These are phyloP conservation scores for Fonsecaea pugnacius DNA, from an alignment of 2,329 filamentous ascomycete species.

Conservation along the genomic window DNA sequence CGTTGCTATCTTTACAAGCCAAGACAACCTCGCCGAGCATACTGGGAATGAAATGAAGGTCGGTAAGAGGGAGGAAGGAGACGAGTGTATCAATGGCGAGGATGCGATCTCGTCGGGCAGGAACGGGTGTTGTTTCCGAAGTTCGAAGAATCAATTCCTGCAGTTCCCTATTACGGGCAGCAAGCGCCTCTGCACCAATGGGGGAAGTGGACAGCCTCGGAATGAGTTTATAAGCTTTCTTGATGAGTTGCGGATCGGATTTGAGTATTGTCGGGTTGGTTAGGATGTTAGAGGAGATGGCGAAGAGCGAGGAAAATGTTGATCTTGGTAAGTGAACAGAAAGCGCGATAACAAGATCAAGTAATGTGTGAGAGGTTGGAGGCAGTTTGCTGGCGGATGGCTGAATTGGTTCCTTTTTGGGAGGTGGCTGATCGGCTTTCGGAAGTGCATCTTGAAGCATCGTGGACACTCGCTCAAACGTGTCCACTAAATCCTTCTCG, in stretches of 20 bases:
- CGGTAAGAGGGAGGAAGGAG: constrained; percentile 73
- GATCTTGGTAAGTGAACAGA: constrained; percentile 87
- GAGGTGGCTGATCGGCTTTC: constrained; percentile 65
- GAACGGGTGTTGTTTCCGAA: constrained; percentile 81
- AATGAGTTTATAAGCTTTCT: constrained; percentile 98
- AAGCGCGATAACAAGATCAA: constrained; percentile 96
- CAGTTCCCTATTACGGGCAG: constrained; percentile 75
- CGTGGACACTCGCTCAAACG: constrained; percentile 81
- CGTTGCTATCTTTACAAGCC: constrained; percentile 95
- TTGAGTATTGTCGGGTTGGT: constrained; percentile 65
- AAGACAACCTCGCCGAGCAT: constrained; percentile 94
- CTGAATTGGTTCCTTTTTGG: constrained; percentile 63
- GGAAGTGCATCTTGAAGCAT: constrained; percentile 77
- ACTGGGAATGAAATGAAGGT: constrained; percentile 90
- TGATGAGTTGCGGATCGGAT: constrained; percentile 85
- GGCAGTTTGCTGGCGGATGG: constrained; percentile 74
- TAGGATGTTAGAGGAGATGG: constrained; percentile 81
- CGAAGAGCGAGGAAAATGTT: constrained; percentile 83
- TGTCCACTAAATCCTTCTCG: constrained; percentile 76
- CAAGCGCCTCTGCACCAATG: constrained; percentile 73
- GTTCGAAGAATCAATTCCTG: constrained; percentile 80
- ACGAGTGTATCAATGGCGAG: constrained; percentile 80
- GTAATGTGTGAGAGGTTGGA: constrained; percentile 89
- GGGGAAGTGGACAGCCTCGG: constrained; percentile 84
- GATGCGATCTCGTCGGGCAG: constrained; percentile 83